Base-by-base conservation (phyloP, 352 stramenopile species). In the Aphanomyces stellatus region DNA sequence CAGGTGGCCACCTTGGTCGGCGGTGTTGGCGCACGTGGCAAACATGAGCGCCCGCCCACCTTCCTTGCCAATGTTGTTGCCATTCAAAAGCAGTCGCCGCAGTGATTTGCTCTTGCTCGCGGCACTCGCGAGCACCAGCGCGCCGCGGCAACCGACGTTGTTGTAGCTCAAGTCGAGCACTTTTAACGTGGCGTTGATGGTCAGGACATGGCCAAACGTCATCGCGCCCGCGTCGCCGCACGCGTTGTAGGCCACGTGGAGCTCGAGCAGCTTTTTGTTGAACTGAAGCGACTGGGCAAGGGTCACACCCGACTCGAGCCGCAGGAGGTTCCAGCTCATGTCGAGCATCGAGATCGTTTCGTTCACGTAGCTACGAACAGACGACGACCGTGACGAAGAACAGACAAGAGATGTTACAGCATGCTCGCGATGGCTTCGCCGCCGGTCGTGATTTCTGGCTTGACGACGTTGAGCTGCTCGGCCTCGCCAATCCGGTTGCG, bases 341-440 rank as follows among this genome's bases (percentile, higher is more conserved):
- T 96, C 87, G 7, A 97, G 74, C 34, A 87, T 79, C 2, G 76
- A 74, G 15, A 97, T 77, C 55, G 85, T 78, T 0, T 82, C 69
- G 69, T 97, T 96, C 15, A 71, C 51, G 33, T 67, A 67, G 4
- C 60, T 67, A 67, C 11, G 4, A 27, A 27, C 15, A 5, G 6
- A 33, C 11, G 6, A 53, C 24, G 4, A 19, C 3, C 7, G 24
- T 15, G 27, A 62, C 31, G 42, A n/a, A 62, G 25, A 8, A 13
- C 13, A 1, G 19, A 51, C 35, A 10, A 49, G 17, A 53, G 1
- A 19, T 53, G 27, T 28, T 82, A 77, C 24, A 97, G 75, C 88
- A 96, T 96, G 15, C 74, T 82, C n/a, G 86, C 89, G 62, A 96
- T 88, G 19, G 88, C 89, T 71, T 97, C 88, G 10, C 87, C 89